These are phyloP conservation scores for Lolium rigidum DNA, from an alignment of 176 grass and related monocot species.

Conservation along the genomic window DNA sequence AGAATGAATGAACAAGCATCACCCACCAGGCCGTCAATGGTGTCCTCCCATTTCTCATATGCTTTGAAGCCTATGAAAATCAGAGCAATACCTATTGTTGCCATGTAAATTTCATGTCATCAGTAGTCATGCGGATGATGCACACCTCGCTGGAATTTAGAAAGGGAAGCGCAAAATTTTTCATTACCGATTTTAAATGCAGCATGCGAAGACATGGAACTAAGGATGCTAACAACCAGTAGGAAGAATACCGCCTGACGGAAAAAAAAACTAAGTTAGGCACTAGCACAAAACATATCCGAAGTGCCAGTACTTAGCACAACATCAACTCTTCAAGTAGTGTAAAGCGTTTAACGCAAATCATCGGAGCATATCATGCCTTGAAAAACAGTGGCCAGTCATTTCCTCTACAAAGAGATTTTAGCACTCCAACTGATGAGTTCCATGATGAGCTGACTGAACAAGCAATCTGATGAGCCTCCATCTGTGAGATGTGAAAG, in stretches of 20 bases:
- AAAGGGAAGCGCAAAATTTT: conserved; percentile 23
- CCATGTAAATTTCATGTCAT: conserved; percentile 43
- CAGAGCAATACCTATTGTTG: conserved; percentile 64
- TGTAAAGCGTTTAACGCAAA: conserved; percentile 18
- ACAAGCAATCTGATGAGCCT: conserved; percentile 64
- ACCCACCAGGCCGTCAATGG: conserved; percentile 59
- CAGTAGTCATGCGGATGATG: conserved; percentile 7
- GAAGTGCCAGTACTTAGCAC: neutral
- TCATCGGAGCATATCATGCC: conserved; percentile 48
- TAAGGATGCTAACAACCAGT: conserved; percentile 74
- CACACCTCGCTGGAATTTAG: neutral
- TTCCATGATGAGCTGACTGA: conserved; percentile 77
- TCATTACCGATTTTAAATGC: conserved; percentile 83
- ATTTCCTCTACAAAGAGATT: conserved; percentile 94
- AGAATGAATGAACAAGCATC: conserved; percentile 49
- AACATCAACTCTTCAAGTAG: conserved; percentile 4
- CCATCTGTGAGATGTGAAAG: conserved; percentile 75
- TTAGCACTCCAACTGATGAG: conserved; percentile 66
- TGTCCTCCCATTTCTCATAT: conserved; percentile 92
- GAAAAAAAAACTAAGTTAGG: conserved; percentile 20
- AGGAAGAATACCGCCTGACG: conserved; percentile 72
- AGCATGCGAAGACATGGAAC: conserved; percentile 62
- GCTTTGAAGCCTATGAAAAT: conserved; percentile 75
- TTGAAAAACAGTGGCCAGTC: conserved; percentile 84
- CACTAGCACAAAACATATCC: neutral